Evolutionary conservation across 352 stramenopile genomes (phyloP).

Genomic region (Phytophthora idaei): DNA sequence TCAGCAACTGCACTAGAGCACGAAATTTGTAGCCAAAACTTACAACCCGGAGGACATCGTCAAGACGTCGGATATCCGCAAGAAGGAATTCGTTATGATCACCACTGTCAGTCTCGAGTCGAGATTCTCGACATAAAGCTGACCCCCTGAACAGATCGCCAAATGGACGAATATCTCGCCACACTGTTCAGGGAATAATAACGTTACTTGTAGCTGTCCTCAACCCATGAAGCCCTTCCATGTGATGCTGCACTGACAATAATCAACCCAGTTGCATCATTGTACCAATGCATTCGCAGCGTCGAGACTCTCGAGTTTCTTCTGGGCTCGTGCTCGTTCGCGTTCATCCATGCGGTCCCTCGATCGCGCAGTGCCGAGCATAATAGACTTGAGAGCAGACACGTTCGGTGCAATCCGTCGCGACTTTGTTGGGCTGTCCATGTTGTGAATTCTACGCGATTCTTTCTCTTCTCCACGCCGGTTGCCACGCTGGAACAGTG

Average conservation of each 20-base stretch:
- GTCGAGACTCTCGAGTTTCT: constrained; percentile 32
- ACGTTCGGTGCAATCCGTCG: constrained; percentile 32
- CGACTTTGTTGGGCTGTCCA: constrained; percentile 4
- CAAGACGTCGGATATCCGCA: too few species aligned
- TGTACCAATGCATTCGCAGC: constrained; percentile 17
- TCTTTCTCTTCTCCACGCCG: background rate
- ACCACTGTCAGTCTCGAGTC: too few species aligned
- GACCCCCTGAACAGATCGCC: too few species aligned
- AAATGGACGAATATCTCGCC: too few species aligned
- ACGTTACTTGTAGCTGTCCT: too few species aligned
- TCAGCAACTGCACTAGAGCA: too few species aligned
- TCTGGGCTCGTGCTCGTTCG: constrained; percentile 26
- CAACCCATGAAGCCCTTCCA: too few species aligned
- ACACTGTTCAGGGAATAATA: too few species aligned
- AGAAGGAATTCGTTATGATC: too few species aligned
- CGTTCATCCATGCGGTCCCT: constrained; percentile 34
- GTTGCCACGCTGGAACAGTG: background rate
- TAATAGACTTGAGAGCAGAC: constrained; percentile 23
- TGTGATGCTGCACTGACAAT: background rate
- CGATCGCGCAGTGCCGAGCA: constrained; percentile 32
- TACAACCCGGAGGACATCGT: too few species aligned
- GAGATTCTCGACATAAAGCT: too few species aligned
- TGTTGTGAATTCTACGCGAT: constrained; percentile 5
- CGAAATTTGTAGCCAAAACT: too few species aligned
- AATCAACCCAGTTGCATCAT: background rate